A percentile compares a stretch with the other conserved stretches of the same genome.
Evolutionary conservation across 1,284 basidiomycete species (phyloP).

Genomic region (Ceratobasidium sp.): DNA sequence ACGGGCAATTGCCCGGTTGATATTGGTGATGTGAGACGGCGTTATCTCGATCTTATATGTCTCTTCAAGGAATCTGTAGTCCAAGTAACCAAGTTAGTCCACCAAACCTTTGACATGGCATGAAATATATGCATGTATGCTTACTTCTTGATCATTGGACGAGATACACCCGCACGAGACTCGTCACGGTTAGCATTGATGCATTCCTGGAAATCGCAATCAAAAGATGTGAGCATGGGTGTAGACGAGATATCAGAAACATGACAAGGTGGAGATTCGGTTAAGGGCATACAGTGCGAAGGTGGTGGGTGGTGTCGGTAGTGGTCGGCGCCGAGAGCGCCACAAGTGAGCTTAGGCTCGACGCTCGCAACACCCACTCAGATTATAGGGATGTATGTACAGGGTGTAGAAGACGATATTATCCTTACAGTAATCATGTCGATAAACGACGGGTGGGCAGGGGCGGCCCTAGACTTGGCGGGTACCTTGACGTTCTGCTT

Average conservation of each 20-base stretch:
- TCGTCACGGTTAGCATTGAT: constrained; percentile 78
- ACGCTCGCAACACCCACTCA: neutral
- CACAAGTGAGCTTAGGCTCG: neutral
- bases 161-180: constrained; percentile 83
- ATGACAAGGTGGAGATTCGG: neutral
- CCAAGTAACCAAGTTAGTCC: constrained; percentile 43
- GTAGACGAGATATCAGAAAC: too few relatives aligned
- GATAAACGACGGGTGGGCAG: constrained; percentile 39
- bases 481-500: constrained; percentile 24
- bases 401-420: neutral
- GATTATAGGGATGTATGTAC: neutral
- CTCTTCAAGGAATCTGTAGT: constrained; percentile 70
- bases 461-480: constrained; percentile 21
- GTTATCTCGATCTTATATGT: constrained; percentile 81
- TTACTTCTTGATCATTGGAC: constrained; percentile 91
- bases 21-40: constrained; percentile 77
- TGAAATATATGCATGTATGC: constrained; percentile 45
- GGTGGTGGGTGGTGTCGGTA: neutral
- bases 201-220: constrained; percentile 61
- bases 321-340: constrained; percentile 3
- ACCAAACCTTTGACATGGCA: constrained; percentile 27
- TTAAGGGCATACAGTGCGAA: neutral
- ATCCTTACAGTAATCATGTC: constrained; percentile 41
- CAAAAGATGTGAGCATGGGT: constrained; percentile 18
- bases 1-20: constrained; percentile 79